These are phyloP conservation scores for Corchorus olitorius DNA, from an alignment of 345 rosid species.

Conservation along the genomic window DNA sequence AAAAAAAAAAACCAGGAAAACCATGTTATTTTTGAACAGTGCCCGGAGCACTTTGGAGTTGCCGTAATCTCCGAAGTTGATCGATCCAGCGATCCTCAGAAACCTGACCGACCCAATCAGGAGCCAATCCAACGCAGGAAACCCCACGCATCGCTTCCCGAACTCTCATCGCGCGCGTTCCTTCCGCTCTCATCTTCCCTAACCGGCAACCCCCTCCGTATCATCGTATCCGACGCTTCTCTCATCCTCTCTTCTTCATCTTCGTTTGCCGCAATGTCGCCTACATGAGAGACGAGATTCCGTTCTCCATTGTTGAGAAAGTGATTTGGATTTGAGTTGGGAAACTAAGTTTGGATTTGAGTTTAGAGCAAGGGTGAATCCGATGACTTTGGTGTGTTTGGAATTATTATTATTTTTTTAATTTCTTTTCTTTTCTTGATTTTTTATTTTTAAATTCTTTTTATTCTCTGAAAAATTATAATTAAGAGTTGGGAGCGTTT, in stretches of 20 bases:
- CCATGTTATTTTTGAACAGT: constrained; percentile 20
- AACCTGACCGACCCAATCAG: constrained; percentile 68
- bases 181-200: constrained; percentile 79
- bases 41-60: constrained; percentile 21
- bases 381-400: too few species aligned
- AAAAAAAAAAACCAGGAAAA: not conserved
- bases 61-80: constrained; percentile 63
- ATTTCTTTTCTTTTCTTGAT: too few species aligned
- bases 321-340: too few species aligned
- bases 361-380: too few species aligned
- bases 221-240: constrained; percentile 41
- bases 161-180: constrained; percentile 66
- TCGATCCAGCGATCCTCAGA: constrained; percentile 80
- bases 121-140: constrained; percentile 66
- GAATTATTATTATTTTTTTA: too few species aligned
- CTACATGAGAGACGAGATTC: constrained; percentile 52
- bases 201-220: constrained; percentile 54
- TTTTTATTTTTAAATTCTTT: too few species aligned
- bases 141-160: constrained; percentile 88
- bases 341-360: too few species aligned
- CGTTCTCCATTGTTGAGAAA: constrained; percentile 28
- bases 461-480: too few species aligned
- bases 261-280: constrained; percentile 38
- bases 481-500: too few species aligned
- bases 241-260: constrained; percentile 44